Base-by-base conservation (phyloP, 169 alveolate genomes). In the Plasmodium fragile region DNA sequence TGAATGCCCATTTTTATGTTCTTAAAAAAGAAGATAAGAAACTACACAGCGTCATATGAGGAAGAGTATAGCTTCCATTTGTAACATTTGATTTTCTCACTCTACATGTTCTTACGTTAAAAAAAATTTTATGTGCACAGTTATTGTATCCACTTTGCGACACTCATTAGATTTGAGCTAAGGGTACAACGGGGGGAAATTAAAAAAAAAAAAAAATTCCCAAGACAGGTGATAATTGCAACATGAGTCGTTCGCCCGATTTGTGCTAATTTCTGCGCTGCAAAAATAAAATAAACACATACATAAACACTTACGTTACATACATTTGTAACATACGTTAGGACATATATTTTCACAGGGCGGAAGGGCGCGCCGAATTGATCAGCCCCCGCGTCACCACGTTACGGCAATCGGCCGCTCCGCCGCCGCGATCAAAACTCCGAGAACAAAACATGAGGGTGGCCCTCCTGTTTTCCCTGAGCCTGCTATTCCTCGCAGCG, bases 381-480 rank as follows among this genome's bases (percentile, higher is more conserved):
- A 49, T 49, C 59, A 13, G 8, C 59, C 22, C 22, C 55, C 55
- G n/a, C 55, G 55, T 45, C n/a, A 45, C 55, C 55, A 11, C 55
- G 18, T 45, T 11, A 45, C 55, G 18, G 55, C 55, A 41, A 41
- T 13, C 52, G 52, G 13, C 16, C 16, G 13, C 52, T 41, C 52
- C 52, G 16, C 3, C 55, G 18, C 18, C 59, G 59, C 59, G 59
- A 49, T 49, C 59, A 49, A 49, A 13, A 13, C 49, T 82, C 5
- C 59, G 28, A 49, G 30, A n/a, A 49, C 43, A 75, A 85, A 85
- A 72, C 59, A 85, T 85, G 93, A 85, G 80, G 59, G 34, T 52
- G 59, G 34, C 28, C 41, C 41, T 75, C 28, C 70, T 77, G 18
- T 85, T 34, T 36, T 49, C 70, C 10, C 43, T 85, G 22, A 28